These are phyloP conservation scores for Rhazya stricta DNA, from an alignment of 257 asterid species.

Conservation along the genomic window DNA sequence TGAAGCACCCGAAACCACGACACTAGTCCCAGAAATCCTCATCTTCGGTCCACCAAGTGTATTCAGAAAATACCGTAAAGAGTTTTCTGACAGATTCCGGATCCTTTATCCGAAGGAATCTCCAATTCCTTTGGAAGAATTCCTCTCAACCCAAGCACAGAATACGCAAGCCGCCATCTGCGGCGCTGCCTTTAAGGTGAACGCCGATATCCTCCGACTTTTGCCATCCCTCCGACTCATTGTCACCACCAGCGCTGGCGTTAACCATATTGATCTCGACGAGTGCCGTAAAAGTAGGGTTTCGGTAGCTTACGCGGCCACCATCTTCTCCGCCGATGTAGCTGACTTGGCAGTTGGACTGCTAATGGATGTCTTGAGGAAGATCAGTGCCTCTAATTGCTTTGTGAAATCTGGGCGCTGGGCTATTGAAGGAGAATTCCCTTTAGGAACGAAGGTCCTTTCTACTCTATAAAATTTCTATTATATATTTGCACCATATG, in stretches of 20 bases:
- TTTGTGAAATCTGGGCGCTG: constrained; percentile 49
- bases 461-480: neutral
- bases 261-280: constrained; percentile 50
- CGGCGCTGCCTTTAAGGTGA: constrained; percentile 17
- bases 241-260: constrained; percentile 56
- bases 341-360: constrained; percentile 31
- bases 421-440: constrained; percentile 31
- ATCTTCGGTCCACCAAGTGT: constrained; percentile 53
- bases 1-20: neutral
- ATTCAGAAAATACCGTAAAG: constrained; percentile 18
- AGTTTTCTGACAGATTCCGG: constrained; percentile 33
- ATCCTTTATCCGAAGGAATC: constrained; percentile 52
- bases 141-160: constrained; percentile 43
- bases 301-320: constrained; percentile 37
- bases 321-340: constrained; percentile 28
- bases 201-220: constrained; percentile 34
- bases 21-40: constrained; percentile 20
- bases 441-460: constrained; percentile 56
- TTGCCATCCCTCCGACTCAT: constrained; percentile 56
- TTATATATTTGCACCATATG: neutral
- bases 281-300: constrained; percentile 72
- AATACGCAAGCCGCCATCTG: constrained; percentile 41
- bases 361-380: constrained; percentile 29
- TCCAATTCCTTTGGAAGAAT: constrained; percentile 39
- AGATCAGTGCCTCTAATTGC: constrained; percentile 29